Conservation (phyloP, 306 rosid genomes). For the Neltuma alba region DNA sequence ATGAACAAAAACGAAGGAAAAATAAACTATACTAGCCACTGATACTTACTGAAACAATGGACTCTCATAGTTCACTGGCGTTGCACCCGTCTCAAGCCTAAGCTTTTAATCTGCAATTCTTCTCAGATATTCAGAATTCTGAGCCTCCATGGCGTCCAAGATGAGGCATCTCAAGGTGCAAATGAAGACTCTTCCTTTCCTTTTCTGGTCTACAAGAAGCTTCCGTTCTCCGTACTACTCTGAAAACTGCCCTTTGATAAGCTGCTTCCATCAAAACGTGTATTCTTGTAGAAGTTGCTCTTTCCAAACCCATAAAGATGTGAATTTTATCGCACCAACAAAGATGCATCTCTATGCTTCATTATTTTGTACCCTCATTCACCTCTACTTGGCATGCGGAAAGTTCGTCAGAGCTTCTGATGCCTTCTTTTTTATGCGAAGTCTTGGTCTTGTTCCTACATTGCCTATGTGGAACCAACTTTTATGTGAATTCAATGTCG, state of each 20-base stretch:
- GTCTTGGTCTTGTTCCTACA: slow-evolving; percentile 55
- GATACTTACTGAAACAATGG: not conserved
- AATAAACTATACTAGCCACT: not conserved
- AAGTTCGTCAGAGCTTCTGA: slow-evolving; percentile 53
- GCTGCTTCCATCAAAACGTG: slow-evolving; percentile 22
- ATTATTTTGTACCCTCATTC: slow-evolving; percentile 75
- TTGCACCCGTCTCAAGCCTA: not conserved
- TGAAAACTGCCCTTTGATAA: slow-evolving; percentile 20
- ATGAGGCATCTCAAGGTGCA: slow-evolving; percentile 50
- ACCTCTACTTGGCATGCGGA: slow-evolving; percentile 63
- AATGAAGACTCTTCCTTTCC: slow-evolving; percentile 28
- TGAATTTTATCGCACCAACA: slow-evolving; percentile 38
- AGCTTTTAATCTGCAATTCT: not conserved
- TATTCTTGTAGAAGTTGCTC: slow-evolving; percentile 26
- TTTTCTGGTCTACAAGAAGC: slow-evolving; percentile 39
- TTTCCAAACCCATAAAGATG: slow-evolving; percentile 7
- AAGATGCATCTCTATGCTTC: slow-evolving; percentile 61
- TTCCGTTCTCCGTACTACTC: slow-evolving; percentile 8
- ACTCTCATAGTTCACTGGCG: not conserved
- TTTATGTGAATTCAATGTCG: slow-evolving; percentile 60
- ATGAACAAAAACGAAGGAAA: too few species aligned
- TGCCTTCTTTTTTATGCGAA: slow-evolving; percentile 61
- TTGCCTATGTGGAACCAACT: slow-evolving; percentile 66
- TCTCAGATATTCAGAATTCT: not conserved
- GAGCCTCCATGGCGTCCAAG: slow-evolving; percentile 9